These are phyloP conservation scores for Blastobotrys arbuscula DNA, from an alignment of 1,139 yeast genomes.

Conservation along the genomic window DNA sequence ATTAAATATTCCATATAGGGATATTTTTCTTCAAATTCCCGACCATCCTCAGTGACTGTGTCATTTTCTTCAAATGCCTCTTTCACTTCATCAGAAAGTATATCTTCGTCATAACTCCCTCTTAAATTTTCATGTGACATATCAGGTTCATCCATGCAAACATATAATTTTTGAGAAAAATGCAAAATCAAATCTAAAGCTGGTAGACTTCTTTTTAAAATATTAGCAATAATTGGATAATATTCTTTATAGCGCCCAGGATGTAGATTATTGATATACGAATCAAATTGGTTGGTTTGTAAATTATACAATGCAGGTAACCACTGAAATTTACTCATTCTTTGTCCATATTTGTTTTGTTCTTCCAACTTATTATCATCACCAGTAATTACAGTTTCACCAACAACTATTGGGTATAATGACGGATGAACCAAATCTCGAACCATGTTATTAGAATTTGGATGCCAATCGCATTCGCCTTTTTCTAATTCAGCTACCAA, in stretches of 20 bases:
- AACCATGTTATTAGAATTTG: slow-evolving; percentile 31
- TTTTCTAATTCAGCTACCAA: not conserved
- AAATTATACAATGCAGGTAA: slow-evolving; percentile 21
- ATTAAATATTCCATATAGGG: not conserved
- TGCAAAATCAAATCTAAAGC: slow-evolving; percentile 28
- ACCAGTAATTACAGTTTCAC: not conserved
- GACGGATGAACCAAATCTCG: slow-evolving; percentile 44
- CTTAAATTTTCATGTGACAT: no score
- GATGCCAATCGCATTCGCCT: slow-evolving; percentile 36
- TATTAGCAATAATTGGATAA: slow-evolving; percentile 32
- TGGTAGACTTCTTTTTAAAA: slow-evolving; percentile 34
- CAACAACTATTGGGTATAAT: slow-evolving; percentile 33
- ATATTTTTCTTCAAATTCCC: not conserved
- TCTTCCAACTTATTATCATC: no score
- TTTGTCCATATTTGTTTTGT: not conserved
- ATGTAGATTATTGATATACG: slow-evolving; percentile 42
- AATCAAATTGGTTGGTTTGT: slow-evolving; percentile 24
- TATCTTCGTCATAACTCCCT: no score
- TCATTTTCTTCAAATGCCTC: not conserved
- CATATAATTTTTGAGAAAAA: not conserved
- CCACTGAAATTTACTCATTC: slow-evolving; percentile 22
- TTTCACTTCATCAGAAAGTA: not conserved
- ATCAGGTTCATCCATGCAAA: not conserved
- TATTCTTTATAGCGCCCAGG: slow-evolving; percentile 31
- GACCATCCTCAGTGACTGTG: not conserved